These are phyloP conservation scores for Trametes cinnabarina DNA, from an alignment of 768 basidiomycete genomes.

Conservation along the genomic window DNA sequence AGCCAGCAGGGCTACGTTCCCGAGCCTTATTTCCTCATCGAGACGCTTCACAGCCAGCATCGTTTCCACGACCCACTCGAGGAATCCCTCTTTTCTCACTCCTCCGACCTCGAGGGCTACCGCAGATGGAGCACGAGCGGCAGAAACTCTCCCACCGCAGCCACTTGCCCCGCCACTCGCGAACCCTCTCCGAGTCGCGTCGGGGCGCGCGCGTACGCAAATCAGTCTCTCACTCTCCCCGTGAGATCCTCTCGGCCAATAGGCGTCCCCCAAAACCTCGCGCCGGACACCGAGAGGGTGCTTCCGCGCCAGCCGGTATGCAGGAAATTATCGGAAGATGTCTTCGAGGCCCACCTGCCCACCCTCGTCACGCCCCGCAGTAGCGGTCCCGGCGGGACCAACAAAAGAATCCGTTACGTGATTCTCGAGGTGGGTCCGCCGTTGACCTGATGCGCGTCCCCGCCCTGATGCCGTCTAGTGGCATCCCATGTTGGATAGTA, in stretches of 20 bases:
- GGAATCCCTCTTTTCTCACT: slow-evolving; percentile 82
- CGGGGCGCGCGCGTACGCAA: slow-evolving; percentile 40
- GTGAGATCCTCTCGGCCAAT: slow-evolving; percentile 75
- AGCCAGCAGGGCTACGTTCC: slow-evolving; percentile 77
- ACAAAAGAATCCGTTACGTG: slow-evolving; percentile 81
- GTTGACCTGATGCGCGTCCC: slow-evolving; percentile 9
- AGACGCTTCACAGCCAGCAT: slow-evolving; percentile 76
- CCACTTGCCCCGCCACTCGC: slow-evolving; percentile 15
- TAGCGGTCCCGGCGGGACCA: slow-evolving; percentile 54
- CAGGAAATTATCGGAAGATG: slow-evolving; percentile 51
- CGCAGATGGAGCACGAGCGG: slow-evolving; percentile 72
- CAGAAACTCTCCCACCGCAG: slow-evolving; percentile 47
- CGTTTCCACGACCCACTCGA: slow-evolving; percentile 91
- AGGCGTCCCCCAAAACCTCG: slow-evolving; percentile 39
- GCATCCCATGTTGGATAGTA: slow-evolving; percentile 84
- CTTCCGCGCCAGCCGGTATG: slow-evolving; percentile 33
- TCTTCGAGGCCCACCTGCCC: slow-evolving; percentile 74
- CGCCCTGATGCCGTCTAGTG: slow-evolving; percentile 48
- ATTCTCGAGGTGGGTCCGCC: slow-evolving; percentile 64
- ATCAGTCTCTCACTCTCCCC: slow-evolving; percentile 31
- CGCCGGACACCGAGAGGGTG: slow-evolving; percentile 20
- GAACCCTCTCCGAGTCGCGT: slow-evolving; percentile 22
- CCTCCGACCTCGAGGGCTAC: slow-evolving; percentile 75
- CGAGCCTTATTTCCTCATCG: slow-evolving; percentile 84
- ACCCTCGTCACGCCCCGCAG: slow-evolving; percentile 78